Base-by-base conservation (phyloP, 176 grass and related monocot species). In the Phyllostachys edulis region DNA sequence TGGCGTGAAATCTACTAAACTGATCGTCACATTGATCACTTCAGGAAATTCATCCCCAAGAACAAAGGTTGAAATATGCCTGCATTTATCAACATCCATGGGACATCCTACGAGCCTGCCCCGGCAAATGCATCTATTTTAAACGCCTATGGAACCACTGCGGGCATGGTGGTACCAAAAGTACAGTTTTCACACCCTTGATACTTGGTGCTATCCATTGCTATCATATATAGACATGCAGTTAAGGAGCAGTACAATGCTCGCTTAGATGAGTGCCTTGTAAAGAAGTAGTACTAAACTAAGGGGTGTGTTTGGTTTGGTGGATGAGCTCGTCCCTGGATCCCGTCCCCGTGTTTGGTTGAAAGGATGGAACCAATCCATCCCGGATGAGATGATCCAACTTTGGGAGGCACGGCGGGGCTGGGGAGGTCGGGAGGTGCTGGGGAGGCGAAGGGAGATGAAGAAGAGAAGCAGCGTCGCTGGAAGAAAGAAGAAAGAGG, bases 91-190 rank as follows among this genome's bases (percentile, higher is more conserved):
- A n/a, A 92, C 49, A 77, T 97, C 47, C 21, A 67, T 1, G 92
- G 90, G 67, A 92, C 92, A 27, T 89, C 85, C 32, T 71, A 50
- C 1, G 1, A 83, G 4, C 71, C 24, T 15, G 46, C 46, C 18
- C 73, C 56, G 24, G 18, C 85, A 41, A 66, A 24, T 9, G 79
- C 84, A 11, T 18, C 32, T 16, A 77, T 70, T 73, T 34, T 49
- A 55, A 91, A 94, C 57, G 92, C 86, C 10, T 55, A 94, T 11
- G 89, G 92, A 49, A 81, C 27, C 2, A 76, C 77, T 13, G 63
- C 6, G 10, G 89, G 87, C 62, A 50, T 12, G 8, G 82, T 91
- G 71, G 39, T 92, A 56, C 92, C 89, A 21, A 49, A 47, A 44
- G 79, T 89, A 63, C 37, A 59, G 5, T 87, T 94, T 10, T 13